Evolutionary conservation across 352 stramenopile genomes (phyloP).

Genomic region (Pythium insidiosum): DNA sequence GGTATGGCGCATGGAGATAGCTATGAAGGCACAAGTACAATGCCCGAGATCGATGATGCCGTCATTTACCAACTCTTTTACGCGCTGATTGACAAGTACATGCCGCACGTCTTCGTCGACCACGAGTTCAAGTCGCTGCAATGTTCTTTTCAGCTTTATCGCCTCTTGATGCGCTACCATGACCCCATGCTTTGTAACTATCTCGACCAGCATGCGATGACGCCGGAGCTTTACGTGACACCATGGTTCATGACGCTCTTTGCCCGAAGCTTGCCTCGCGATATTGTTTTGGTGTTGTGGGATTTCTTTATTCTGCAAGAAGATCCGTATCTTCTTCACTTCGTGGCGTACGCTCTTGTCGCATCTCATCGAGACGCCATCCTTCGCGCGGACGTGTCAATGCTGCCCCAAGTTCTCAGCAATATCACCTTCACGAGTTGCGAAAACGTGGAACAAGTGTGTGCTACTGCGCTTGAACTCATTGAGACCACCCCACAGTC

Average conservation of each 20-base stretch:
- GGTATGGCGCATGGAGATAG: too few species aligned
- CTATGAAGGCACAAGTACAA: conserved; percentile 10
- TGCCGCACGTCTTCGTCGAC: conserved; percentile 85
- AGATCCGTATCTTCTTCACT: conserved; percentile 85
- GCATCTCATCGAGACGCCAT: conserved; percentile 46
- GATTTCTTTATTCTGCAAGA: conserved; percentile 89
- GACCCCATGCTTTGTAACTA: conserved; percentile 83
- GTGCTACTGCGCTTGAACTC: conserved; percentile 34
- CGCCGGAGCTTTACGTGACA: conserved; percentile 89
- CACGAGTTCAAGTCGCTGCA: conserved; percentile 88
- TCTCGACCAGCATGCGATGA: conserved; percentile 89
- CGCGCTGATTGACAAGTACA: conserved; percentile 83
- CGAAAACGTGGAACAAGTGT: conserved; percentile 54
- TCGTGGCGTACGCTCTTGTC: conserved; percentile 83
- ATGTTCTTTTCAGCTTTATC: conserved; percentile 89
- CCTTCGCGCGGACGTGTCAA: conserved; percentile 53
- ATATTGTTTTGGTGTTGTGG: conserved; percentile 83
- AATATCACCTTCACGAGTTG: conserved; percentile 54
- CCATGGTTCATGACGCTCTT: conserved; percentile 94
- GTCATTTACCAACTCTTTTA: conserved; percentile 86
- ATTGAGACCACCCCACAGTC: conserved; percentile 63
- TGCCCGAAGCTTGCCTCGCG: conserved; percentile 62
- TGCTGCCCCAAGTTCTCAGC: conserved; percentile 77
- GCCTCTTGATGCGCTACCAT: conserved; percentile 89
- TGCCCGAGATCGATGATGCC: conserved; percentile 56